phyloP scores from a whole-genome alignment of 495 filamentous ascomycete species.

The Parathielavia appendiculata region DNA sequence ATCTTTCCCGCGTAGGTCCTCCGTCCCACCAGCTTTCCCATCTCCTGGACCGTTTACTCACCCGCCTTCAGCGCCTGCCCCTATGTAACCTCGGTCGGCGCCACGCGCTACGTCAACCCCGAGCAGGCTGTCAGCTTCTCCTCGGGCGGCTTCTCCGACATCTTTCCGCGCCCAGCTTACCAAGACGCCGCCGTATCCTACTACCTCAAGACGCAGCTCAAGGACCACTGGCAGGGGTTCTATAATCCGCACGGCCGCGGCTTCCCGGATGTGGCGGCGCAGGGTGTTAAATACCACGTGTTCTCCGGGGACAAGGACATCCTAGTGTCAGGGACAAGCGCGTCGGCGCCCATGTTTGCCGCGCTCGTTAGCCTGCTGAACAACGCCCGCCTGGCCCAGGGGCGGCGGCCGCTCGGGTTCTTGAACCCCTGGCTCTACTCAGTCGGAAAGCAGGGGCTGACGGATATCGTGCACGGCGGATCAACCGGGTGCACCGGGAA shows the following conservation, averaged over 20 bases:
- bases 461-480: constrained; percentile 57
- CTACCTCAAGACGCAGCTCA: constrained; percentile 53
- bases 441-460: constrained; percentile 44
- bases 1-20: constrained; percentile 26
- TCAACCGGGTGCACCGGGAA: constrained; percentile 56
- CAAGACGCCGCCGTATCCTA: constrained; percentile 52
- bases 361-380: constrained; percentile 60
- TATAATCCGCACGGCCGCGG: constrained; percentile 58
- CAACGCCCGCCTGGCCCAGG: constrained; percentile 51
- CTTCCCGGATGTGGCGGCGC: constrained; percentile 66
- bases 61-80: constrained; percentile 48
- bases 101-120: constrained; percentile 45
- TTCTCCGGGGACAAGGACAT: constrained; percentile 4
- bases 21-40: background rate
- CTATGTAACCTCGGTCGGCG: constrained; percentile 70
- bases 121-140: constrained; percentile 53
- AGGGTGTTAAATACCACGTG: constrained; percentile 40
- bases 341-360: constrained; percentile 54
- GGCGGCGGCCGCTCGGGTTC: constrained; percentile 56
- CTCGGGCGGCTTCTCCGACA: constrained; percentile 65
- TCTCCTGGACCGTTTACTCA: background rate
- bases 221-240: constrained; percentile 44
- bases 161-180: constrained; percentile 56
- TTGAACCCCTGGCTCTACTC: constrained; percentile 65
- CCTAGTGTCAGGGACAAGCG: constrained; percentile 36